These are phyloP conservation scores for Botrytis tulipae DNA, from an alignment of 2,329 filamentous ascomycete genomes.

Conservation along the genomic window DNA sequence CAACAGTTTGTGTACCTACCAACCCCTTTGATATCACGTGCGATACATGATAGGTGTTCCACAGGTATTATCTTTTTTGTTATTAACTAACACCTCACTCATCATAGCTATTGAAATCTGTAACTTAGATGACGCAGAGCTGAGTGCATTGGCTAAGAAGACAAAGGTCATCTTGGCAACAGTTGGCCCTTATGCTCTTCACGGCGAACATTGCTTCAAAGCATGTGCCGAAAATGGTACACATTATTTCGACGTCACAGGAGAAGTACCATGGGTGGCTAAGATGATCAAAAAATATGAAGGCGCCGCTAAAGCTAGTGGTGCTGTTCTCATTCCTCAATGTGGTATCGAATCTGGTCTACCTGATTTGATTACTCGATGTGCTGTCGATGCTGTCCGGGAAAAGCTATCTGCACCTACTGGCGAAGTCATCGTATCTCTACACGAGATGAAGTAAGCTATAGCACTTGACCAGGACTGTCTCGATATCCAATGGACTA, in stretches of 20 bases:
- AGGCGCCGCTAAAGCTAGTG: conserved; percentile 49
- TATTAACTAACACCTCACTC: neutral
- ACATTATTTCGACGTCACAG: conserved; percentile 63
- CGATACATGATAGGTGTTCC: neutral
- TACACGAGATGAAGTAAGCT: conserved; percentile 45
- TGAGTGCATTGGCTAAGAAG: conserved; percentile 53
- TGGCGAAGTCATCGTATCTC: conserved; percentile 53
- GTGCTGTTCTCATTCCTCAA: conserved; percentile 61
- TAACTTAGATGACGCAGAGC: conserved; percentile 46
- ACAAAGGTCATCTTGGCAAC: conserved; percentile 56
- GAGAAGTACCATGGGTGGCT: conserved; percentile 57
- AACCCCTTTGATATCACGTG: conserved; percentile 3
- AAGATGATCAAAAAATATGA: conserved; percentile 62
- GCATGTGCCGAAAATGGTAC: conserved; percentile 62
- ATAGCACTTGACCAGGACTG: neutral
- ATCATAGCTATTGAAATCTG: conserved; percentile 53
- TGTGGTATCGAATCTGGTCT: conserved; percentile 61
- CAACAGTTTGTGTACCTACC: neutral
- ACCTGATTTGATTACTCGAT: conserved; percentile 57
- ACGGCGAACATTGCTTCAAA: conserved; percentile 59
- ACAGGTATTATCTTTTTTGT: neutral
- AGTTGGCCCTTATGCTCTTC: conserved; percentile 57
- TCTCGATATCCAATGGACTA: neutral
- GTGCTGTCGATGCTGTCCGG: conserved; percentile 49
- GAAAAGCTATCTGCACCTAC: conserved; percentile 50